These are phyloP conservation scores for Aureobasidium leucospermi DNA, from an alignment of 2,329 filamentous ascomycete species.

Conservation along the genomic window DNA sequence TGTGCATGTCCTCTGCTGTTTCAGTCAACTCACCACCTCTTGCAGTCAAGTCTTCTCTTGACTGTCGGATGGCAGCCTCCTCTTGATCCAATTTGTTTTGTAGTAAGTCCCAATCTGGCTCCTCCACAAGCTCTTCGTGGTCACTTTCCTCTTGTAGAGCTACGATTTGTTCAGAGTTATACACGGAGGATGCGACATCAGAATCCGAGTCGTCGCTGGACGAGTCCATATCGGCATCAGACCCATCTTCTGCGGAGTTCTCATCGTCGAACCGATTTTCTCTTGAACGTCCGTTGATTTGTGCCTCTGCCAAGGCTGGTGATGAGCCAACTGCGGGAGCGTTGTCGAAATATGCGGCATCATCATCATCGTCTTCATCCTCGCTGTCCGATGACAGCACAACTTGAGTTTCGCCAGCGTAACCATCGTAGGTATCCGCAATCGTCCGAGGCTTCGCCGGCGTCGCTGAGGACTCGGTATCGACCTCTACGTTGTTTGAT, in stretches of 20 bases:
- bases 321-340: neutral
- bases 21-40: neutral
- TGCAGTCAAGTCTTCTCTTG: constrained; percentile 4
- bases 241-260: neutral
- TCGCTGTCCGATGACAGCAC: constrained; percentile 8
- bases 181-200: neutral
- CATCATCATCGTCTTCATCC: constrained; percentile 12
- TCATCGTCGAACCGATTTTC: neutral
- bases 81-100: neutral
- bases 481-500: neutral
- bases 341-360: neutral
- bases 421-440: constrained; percentile 5
- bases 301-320: neutral
- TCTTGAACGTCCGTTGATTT: neutral
- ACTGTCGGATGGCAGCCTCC: neutral
- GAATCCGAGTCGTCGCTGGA: neutral
- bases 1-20: neutral
- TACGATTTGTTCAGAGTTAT: constrained; percentile 8
- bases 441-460: neutral
- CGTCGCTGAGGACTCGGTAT: neutral
- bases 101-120: constrained; percentile 4
- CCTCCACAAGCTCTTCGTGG: constrained; percentile 12
- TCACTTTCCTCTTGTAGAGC: constrained; percentile 12
- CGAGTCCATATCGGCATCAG: neutral
- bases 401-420: neutral